phyloP scores from a whole-genome alignment of 1,284 basidiomycete genomes.

The Termitomyces sp. region DNA sequence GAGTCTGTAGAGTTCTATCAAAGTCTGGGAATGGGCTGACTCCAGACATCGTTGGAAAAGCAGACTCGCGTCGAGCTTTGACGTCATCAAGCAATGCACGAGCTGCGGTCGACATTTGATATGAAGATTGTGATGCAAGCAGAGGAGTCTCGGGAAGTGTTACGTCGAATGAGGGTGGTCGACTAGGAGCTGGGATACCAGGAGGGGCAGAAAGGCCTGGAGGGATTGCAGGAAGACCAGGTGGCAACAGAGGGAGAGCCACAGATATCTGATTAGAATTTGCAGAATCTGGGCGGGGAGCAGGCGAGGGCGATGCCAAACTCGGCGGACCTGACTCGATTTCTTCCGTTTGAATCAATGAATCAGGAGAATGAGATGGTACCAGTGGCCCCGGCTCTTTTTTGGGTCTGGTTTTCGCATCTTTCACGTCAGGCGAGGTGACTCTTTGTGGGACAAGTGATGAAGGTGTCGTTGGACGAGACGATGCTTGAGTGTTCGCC shows the following conservation, averaged over 20 bases:
- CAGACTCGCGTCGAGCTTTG: conserved; percentile 65
- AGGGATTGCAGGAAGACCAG: conserved; percentile 44
- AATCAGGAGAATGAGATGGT: conserved; percentile 43
- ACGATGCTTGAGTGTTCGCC: conserved; percentile 47
- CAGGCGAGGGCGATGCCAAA: conserved; percentile 38
- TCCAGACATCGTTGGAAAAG: conserved; percentile 37
- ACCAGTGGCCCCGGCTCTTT: conserved; percentile 35
- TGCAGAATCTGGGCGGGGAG: conserved; percentile 37
- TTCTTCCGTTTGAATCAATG: conserved; percentile 39
- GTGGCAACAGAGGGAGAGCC: conserved; percentile 35
- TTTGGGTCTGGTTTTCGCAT: conserved; percentile 34
- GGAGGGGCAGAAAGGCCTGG: conserved; percentile 65
- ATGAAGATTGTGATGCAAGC: conserved; percentile 58
- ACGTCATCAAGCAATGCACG: conserved; percentile 83
- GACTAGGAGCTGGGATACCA: conserved; percentile 52
- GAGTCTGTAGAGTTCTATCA: conserved; percentile 70
- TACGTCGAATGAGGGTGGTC: conserved; percentile 38
- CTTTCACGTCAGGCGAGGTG: conserved; percentile 35
- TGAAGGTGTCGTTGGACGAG: conserved; percentile 58
- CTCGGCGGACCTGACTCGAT: conserved; percentile 12
- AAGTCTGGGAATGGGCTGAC: conserved; percentile 87
- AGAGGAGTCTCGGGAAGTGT: conserved; percentile 53
- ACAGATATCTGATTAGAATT: conserved; percentile 37
- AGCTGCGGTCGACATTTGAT: conserved; percentile 83
- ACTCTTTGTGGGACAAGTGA: conserved; percentile 38